These are phyloP conservation scores for Mycena crocata DNA, from an alignment of 768 basidiomycete species.

Conservation along the genomic window DNA sequence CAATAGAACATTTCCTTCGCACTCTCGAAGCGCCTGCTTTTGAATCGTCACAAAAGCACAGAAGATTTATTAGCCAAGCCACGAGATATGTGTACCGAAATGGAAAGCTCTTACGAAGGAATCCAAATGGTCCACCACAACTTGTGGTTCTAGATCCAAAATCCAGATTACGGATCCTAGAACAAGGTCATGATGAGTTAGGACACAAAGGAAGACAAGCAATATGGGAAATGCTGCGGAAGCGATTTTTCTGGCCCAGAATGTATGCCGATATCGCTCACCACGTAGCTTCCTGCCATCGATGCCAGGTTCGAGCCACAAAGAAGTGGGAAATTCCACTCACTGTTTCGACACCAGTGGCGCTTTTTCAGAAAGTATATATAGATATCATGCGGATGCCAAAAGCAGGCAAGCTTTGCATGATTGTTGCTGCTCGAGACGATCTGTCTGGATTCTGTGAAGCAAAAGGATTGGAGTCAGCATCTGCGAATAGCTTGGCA, in stretches of 20 bases:
- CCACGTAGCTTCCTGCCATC: conserved; percentile 2
- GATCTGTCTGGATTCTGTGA: conserved; percentile 41
- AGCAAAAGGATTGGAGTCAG: conserved; percentile 38
- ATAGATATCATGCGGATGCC: conserved; percentile 46
- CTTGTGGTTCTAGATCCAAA: background rate
- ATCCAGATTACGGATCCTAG: conserved; percentile 18
- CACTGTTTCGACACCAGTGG: conserved; percentile 9
- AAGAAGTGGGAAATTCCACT: conserved; percentile 34
- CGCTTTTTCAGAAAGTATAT: conserved; percentile 39
- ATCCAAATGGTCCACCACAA: background rate
- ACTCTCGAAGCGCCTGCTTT: conserved; percentile 15
- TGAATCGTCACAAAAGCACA: conserved; percentile 7
- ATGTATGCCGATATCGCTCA: conserved; percentile 36
- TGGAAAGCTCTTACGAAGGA: conserved; percentile 25
- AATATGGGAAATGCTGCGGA: conserved; percentile 17
- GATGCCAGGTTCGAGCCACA: background rate
- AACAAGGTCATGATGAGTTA: conserved; percentile 36
- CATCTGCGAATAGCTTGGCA: conserved; percentile 30
- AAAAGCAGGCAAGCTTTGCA: conserved; percentile 31
- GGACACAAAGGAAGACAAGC: conserved; percentile 41
- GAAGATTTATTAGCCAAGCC: conserved; percentile 24
- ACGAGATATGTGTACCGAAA: conserved; percentile 28
- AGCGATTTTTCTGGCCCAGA: conserved; percentile 44
- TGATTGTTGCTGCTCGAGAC: no score
- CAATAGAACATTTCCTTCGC: conserved; percentile 21